Evolutionary conservation across 345 rosid genomes (phyloP), one percentile per base, ranked within the genome.

Genomic region (Turritis glabra): DNA sequence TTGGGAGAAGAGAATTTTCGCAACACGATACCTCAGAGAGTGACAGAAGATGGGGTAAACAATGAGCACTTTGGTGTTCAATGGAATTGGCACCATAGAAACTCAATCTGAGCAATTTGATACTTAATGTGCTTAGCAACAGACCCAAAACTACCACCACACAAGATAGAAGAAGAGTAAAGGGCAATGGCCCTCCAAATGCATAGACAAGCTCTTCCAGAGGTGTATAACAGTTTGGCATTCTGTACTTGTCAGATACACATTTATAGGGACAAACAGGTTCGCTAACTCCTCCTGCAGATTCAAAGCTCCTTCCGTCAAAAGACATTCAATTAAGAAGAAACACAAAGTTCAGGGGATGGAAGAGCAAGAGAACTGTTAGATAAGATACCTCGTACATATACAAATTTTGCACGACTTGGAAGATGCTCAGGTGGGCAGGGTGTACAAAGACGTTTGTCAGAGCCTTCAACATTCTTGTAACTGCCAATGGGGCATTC

Each of bases 401-500:
- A 84, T 27, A 90, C 83, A 79, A 84, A 95, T 75, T 83, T 80
- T 30, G 97, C 97, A 71, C 97, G 96, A 51, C 55, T 80, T 75
- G 99, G 99, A 71, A 92, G 97, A 70, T 65, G 82, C 60, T 90
- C 92, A 33, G 86, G 81, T 8, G 96, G 82, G 83, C 99, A 92
- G 82, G 93, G 90, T 59, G 69, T 85, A 75, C 99, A 95, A 53
- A 95, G 96, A 74, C 67, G 69, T 84, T 74, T 87, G 79, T 90
- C 91, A 73, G 99, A 95, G 44, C 99, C 99, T 68, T 84, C 93
- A 32, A 82, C 82, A 76, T 83, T 83, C 85, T 95, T 95, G 80
- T 85, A 95, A 67, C 97, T 95, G 58, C 99, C 99, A 77, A 90
- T 67, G 51, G 97, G 99, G 82, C 97, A 95, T 85, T 95, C 99